Conservation (phyloP, 2,329 filamentous ascomycete genomes). For the Pseudogymnoascus sp. region DNA sequence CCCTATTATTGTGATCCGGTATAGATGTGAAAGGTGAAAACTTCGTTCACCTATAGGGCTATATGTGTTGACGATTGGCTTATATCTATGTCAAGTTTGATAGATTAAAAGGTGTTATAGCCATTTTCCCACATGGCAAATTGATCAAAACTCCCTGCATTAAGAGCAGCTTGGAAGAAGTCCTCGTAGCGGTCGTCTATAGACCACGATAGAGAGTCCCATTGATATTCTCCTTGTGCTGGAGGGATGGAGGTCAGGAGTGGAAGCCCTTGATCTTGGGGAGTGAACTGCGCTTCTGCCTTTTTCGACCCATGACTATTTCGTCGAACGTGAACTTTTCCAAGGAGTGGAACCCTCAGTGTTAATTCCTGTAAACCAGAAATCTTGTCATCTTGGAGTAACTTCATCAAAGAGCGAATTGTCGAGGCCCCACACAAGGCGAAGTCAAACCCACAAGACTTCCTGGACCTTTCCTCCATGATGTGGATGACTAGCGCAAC, state of each 20-base stretch:
- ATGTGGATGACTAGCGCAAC: slow-evolving; percentile 18
- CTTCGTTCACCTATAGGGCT: neutral
- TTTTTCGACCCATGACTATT: slow-evolving; percentile 13
- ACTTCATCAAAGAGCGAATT: slow-evolving; percentile 17
- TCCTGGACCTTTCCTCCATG: slow-evolving; percentile 18
- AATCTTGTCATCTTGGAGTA: slow-evolving; percentile 17
- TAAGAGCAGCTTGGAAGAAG: slow-evolving; percentile 17
- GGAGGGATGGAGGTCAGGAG: slow-evolving; percentile 2
- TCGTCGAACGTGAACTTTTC: slow-evolving; percentile 20
- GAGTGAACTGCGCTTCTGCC: neutral
- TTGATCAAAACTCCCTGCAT: slow-evolving; percentile 14
- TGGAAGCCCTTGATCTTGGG: slow-evolving; percentile 6
- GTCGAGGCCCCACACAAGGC: slow-evolving; percentile 12
- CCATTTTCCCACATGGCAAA: slow-evolving; percentile 12
- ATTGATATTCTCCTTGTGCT: slow-evolving; percentile 8
- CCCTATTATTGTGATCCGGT: neutral
- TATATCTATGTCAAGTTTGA: neutral
- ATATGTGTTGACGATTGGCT: neutral
- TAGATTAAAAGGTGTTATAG: neutral
- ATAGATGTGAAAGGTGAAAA: neutral
- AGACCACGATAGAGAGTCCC: slow-evolving; percentile 17
- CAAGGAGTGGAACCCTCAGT: slow-evolving; percentile 19
- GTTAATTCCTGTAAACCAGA: slow-evolving; percentile 16
- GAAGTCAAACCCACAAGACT: slow-evolving; percentile 12
- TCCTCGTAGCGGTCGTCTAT: slow-evolving; percentile 17